Evolutionary conservation across 345 rosid genomes (phyloP).

Genomic region (Corchorus olitorius): DNA sequence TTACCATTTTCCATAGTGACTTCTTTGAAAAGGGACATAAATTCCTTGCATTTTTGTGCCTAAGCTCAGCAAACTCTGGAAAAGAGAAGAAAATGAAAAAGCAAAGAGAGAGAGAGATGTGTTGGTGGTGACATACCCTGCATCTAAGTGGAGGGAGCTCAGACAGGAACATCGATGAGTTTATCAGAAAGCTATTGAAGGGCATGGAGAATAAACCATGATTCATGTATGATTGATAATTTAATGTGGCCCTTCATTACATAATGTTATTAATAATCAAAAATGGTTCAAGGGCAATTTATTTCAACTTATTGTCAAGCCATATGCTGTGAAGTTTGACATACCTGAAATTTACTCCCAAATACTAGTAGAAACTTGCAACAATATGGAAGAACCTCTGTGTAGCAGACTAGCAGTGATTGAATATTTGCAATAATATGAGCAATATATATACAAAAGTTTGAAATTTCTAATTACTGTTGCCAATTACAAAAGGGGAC

Average conservation of each 20-base stretch:
- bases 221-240: neutral
- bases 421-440: neutral
- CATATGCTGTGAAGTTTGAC: neutral
- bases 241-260: neutral
- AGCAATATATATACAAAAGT: neutral
- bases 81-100: slow-evolving; percentile 19
- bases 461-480: neutral
- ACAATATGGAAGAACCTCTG: neutral
- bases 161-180: slow-evolving; percentile 35
- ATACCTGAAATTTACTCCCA: neutral
- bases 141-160: slow-evolving; percentile 43
- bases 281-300: neutral
- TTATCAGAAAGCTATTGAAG: slow-evolving; percentile 29
- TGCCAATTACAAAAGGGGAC: neutral
- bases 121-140: slow-evolving; percentile 37
- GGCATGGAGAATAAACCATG: slow-evolving; percentile 10
- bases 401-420: neutral
- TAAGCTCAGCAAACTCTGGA: neutral
- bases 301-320: neutral
- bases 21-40: neutral
- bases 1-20: neutral
- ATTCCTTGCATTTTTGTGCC: neutral
- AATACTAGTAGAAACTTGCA: neutral
- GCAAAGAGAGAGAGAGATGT: slow-evolving; percentile 25
- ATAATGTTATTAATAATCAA: neutral